Base-by-base conservation (phyloP, 345 rosid species). In the Brassica napus region DNA sequence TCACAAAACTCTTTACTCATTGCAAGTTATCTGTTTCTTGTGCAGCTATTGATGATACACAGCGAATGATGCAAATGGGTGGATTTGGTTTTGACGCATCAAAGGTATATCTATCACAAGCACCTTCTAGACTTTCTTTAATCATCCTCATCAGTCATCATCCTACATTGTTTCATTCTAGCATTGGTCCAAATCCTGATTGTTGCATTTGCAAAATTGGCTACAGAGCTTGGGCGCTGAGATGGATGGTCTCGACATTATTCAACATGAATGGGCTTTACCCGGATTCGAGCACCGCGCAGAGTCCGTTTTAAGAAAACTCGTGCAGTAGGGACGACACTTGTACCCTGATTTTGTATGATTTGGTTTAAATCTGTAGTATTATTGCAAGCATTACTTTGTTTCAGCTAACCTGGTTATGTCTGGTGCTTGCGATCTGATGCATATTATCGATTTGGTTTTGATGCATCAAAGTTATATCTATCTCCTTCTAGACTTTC, bases 1-100 rank as follows among this genome's bases (percentile, higher is more conserved):
- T 44, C n/a, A 11, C 52, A 11, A 3, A 44, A 44, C n/a, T 12
- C n/a, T 44, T 44, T 49, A 49, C 55, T 68, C 74, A 37, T 28
- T 68, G 35, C 15, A 71, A 32, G 32, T 63, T 68, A 34, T 61
- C 5, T 80, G 60, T 75, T 74, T 55, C 61, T 10, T 65, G 34
- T 83, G 87, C 91, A 92, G 98, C 97, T 39, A 87, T 78, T 61
- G 98, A 94, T 73, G 98, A 91, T 73, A 91, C 97, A 0, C 96
- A 90, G 71, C 87, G 92, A 5, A 93, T 95, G 99, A 95, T 95
- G 99, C 99, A 95, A 88, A 95, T 93, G 98, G 83, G 97, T 84
- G 99, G 99, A 4, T 90, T 95, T 85, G 99, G 99, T 77, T 80
- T 89, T 55, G 97, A 94, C 78, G 92, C 98, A 24, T 18, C 92